These are phyloP conservation scores for Zangia roseola DNA, from an alignment of 768 basidiomycete species.

Conservation along the genomic window DNA sequence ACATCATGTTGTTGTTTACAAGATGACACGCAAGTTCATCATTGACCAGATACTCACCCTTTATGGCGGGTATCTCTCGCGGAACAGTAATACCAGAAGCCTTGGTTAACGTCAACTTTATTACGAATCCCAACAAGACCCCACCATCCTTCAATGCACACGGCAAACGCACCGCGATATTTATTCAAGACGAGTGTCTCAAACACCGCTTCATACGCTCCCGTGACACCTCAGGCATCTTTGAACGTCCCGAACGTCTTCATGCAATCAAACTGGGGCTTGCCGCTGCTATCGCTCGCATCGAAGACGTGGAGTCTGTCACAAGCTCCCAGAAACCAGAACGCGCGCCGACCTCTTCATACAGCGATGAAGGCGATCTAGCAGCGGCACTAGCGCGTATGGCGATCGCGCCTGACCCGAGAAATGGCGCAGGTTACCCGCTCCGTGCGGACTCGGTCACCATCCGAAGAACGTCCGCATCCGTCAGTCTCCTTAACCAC, in stretches of 20 bases:
- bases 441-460: conserved; percentile 33
- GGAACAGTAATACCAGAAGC: neutral
- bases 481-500: conserved; percentile 53
- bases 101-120: neutral
- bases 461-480: conserved; percentile 53
- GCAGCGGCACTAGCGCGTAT: conserved; percentile 46
- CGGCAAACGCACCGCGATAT: conserved; percentile 31
- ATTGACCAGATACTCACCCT: no score
- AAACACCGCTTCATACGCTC: conserved; percentile 79
- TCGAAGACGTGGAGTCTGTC: conserved; percentile 42
- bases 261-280: conserved; percentile 82
- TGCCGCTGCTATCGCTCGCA: conserved; percentile 71
- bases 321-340: neutral
- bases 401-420: conserved; percentile 30
- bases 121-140: neutral
- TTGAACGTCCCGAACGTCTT: conserved; percentile 91
- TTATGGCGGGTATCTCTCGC: neutral
- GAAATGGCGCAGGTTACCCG: conserved; percentile 4
- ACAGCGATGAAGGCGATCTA: conserved; percentile 46
- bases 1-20: no score
- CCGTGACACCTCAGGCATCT: conserved; percentile 67
- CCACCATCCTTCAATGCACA: neutral
- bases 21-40: no score
- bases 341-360: conserved; percentile 1
- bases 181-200: conserved; percentile 70